phyloP scores from a whole-genome alignment of 768 basidiomycete genomes.

The Cantharellus anzutake region DNA sequence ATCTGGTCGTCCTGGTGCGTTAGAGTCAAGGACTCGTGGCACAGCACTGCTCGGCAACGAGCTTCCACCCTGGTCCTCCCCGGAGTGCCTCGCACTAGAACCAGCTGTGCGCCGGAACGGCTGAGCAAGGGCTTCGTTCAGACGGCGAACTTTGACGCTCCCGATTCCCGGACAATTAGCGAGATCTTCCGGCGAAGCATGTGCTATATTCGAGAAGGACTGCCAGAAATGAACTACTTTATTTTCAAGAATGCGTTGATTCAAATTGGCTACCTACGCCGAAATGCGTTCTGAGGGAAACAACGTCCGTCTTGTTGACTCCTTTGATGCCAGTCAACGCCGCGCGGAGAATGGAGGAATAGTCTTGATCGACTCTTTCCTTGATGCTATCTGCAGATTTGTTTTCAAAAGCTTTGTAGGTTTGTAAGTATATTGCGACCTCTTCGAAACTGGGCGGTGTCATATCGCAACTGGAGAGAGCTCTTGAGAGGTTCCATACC shows the following conservation, averaged over 20 bases:
- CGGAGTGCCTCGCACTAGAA: neutral
- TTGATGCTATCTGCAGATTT: constrained; percentile 87
- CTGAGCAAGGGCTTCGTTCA: constrained; percentile 80
- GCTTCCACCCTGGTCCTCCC: constrained; percentile 4
- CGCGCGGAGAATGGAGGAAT: constrained; percentile 58
- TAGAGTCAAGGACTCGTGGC: too few relatives aligned
- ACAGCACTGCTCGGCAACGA: neutral
- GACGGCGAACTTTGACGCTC: constrained; percentile 77
- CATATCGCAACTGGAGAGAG: neutral
- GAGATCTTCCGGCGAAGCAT: constrained; percentile 51
- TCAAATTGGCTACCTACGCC: constrained; percentile 39
- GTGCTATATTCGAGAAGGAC: constrained; percentile 75
- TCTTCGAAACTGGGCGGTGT: constrained; percentile 55
- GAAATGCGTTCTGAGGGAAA: constrained; percentile 78
- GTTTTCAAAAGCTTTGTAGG: constrained; percentile 87
- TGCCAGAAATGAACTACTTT: constrained; percentile 16
- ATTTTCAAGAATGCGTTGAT: neutral
- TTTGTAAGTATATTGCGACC: constrained; percentile 76
- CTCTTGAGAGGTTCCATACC: constrained; percentile 26
- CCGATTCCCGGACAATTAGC: constrained; percentile 83
- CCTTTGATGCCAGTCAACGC: constrained; percentile 77
- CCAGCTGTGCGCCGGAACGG: constrained; percentile 36
- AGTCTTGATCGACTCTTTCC: constrained; percentile 82
- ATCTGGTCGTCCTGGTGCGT: neutral
- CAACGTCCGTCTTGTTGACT: constrained; percentile 95